These are phyloP conservation scores for Claviceps citrina DNA, from an alignment of 2,329 filamentous ascomycete species.

Conservation along the genomic window DNA sequence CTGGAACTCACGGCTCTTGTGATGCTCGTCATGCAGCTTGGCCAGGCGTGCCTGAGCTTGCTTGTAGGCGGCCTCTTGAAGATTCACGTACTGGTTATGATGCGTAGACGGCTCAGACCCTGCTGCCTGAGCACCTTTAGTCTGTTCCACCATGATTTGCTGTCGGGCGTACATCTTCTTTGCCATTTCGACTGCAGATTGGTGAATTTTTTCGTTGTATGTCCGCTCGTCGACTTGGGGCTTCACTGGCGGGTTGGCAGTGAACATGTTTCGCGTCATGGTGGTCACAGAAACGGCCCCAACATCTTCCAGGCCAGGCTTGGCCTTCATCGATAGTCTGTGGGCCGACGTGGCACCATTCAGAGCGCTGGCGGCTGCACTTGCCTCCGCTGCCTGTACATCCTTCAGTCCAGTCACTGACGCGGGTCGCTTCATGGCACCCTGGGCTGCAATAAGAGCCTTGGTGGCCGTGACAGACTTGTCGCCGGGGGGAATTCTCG, in stretches of 20 bases:
- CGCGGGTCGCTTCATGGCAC: conserved; percentile 39
- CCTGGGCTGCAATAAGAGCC: conserved; percentile 61
- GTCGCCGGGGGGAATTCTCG: conserved; percentile 28
- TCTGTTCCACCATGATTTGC: conserved; percentile 42
- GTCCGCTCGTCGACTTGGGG: conserved; percentile 60
- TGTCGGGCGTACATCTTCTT: conserved; percentile 67
- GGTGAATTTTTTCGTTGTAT: conserved; percentile 56
- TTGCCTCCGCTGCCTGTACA: conserved; percentile 15
- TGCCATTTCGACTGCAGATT: conserved; percentile 80
- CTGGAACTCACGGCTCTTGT: conserved; percentile 47
- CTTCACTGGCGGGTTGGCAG: conserved; percentile 55
- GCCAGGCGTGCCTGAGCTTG: conserved; percentile 71
- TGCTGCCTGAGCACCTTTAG: conserved; percentile 24
- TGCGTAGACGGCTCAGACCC: conserved; percentile 20
- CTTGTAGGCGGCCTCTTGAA: conserved; percentile 78
- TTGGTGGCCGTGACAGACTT: conserved; percentile 17
- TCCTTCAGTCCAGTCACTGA: conserved; percentile 5
- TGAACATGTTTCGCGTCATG: conserved; percentile 62
- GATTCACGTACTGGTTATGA: conserved; percentile 41
- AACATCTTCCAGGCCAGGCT: conserved; percentile 37
- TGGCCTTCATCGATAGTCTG: conserved; percentile 30
- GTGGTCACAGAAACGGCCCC: conserved; percentile 54
- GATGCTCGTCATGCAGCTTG: conserved; percentile 59
- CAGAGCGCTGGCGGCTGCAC: conserved; percentile 49
- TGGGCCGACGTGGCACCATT: conserved; percentile 59